A percentile compares a stretch with the other conserved stretches of the same genome.
These are phyloP conservation scores for Sphagnum fallax DNA, from an alignment of 228 moss, liverwort and hornwort species.

Conservation along the genomic window DNA sequence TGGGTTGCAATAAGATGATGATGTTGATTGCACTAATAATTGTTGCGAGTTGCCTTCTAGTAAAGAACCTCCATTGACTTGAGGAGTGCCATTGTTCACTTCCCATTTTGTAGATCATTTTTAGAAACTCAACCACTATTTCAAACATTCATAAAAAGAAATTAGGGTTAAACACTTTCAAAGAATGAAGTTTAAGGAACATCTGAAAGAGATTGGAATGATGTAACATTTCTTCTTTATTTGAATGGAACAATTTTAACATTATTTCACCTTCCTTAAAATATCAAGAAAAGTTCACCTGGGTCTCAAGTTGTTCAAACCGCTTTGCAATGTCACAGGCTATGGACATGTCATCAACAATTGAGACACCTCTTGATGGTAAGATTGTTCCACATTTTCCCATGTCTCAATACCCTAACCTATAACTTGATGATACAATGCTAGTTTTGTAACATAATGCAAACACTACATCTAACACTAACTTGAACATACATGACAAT, in stretches of 20 bases:
- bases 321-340: conserved; percentile 45
- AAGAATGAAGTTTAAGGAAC: background rate
- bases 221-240: background rate
- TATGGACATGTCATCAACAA: conserved; percentile 26
- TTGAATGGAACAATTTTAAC: no score
- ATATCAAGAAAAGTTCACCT: conserved; percentile 11
- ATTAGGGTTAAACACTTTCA: background rate
- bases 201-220: background rate
- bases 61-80: conserved; percentile 16
- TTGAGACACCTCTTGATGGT: background rate
- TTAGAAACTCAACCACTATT: conserved; percentile 59
- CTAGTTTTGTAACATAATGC: no score
- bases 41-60: conserved; percentile 18
- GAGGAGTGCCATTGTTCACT: conserved; percentile 17
- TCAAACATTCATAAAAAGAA: background rate
- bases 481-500: no score
- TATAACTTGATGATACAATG: no score
- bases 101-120: conserved; percentile 48
- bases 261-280: no score
- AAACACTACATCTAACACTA: no score
- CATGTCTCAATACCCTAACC: conserved; percentile 7
- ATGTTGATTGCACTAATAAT: conserved; percentile 25
- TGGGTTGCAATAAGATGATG: conserved; percentile 47
- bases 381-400: conserved; percentile 31
- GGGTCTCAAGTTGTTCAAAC: conserved; percentile 62